Base-by-base conservation (phyloP, 2,329 filamentous ascomycete species). In the Elsinoe ampelina region DNA sequence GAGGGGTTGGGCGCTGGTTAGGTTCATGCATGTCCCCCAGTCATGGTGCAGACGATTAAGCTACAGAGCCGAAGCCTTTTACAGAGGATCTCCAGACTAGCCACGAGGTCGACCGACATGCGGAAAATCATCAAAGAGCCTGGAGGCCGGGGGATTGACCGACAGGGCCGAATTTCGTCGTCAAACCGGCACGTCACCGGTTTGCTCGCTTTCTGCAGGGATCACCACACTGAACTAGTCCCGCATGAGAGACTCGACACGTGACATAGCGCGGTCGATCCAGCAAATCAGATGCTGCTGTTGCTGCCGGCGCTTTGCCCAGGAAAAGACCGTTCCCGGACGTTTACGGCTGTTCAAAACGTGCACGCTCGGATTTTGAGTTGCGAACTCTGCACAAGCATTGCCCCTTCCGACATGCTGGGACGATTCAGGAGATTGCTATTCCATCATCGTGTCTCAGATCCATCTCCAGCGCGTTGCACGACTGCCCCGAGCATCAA, bases 381-480 rank as follows among this genome's bases (percentile, higher is more conserved):
- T 52, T 52, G 48, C 48, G 48, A 52, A 52, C 48, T 38, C 17
- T 12, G 32, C 15, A n/a, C 48, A 52, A 52, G 48, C 48, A 52
- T 52, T 36, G 48, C 48, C 48, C 35, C 48, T 52, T 52, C 48
- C 48, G 48, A 39, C 48, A 39, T 20, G 32, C 48, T 52, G 48
- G 48, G 48, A 52, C 48, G 48, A 52, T 39, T 52, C 48, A 39
- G 48, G 48, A 52, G 48, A 52, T 52, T 52, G 48, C 48, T 20
- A 38, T 22, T 26, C 32, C 32, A 38, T 39, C 19, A 36, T 35
- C 32, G 26, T 52, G 48, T 52, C 48, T 52, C 48, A 52, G 48
- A 52, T 52, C 32, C 48, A 52, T 52, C 30, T 52, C 34, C 13
- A 36, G 8, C 48, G 48, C 48, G 48, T 52, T 52, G n/a, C 48